These are phyloP conservation scores for Linderniella brevidens DNA, from an alignment of 257 asterid genomes.

Conservation along the genomic window DNA sequence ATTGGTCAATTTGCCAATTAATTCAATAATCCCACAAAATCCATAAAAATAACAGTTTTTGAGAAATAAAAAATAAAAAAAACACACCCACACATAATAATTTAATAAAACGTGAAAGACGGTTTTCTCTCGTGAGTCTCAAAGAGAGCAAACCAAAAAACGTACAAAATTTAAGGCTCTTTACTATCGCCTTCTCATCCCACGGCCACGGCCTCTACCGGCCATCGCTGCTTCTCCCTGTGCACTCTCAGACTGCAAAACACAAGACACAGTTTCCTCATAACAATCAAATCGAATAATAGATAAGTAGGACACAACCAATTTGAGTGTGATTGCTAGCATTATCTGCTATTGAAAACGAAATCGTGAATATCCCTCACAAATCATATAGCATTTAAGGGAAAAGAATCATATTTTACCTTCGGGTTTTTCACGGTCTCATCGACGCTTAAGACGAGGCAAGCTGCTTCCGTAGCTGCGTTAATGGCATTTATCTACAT, in stretches of 20 bases:
- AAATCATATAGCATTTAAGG: not conserved
- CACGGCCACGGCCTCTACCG: conserved; percentile 54
- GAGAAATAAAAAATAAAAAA: no score
- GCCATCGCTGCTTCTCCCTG: conserved; percentile 93
- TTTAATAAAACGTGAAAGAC: no score
- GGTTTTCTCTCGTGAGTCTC: no score
- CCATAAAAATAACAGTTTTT: no score
- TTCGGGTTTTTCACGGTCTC: conserved; percentile 83
- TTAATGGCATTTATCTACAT: conserved; percentile 69
- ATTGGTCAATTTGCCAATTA: no score
- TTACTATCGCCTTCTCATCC: conserved; percentile 81
- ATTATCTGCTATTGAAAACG: not conserved
- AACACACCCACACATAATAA: no score
- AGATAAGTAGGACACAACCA: no score
- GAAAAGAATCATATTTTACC: conserved; percentile 21
- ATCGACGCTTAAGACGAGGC: conserved; percentile 75
- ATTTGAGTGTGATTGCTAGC: no score
- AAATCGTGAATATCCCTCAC: not conserved
- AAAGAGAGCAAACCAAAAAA: no score
- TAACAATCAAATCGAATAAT: not conserved
- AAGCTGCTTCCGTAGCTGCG: conserved; percentile 90
- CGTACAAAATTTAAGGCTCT: no score
- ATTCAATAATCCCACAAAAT: no score
- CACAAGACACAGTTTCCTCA: not conserved
- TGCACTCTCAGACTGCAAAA: conserved; percentile 85